A percentile compares a stretch with the other conserved stretches of the same genome.
These are phyloP conservation scores for Cryptosporidium viatorum DNA, from an alignment of 169 alveolate genomes.

Conservation along the genomic window DNA sequence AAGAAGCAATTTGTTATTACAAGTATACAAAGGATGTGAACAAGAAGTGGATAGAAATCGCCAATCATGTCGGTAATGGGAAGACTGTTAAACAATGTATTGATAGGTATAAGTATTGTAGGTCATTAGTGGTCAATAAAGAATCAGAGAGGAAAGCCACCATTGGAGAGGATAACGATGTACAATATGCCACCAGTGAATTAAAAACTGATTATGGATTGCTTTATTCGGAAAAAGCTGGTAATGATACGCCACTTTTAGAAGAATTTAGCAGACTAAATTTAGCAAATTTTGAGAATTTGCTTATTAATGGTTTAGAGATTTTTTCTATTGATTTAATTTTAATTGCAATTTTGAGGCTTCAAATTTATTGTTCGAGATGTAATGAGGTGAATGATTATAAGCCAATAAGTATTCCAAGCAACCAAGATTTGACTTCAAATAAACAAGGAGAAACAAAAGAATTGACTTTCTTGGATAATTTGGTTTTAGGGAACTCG, in stretches of 20 bases:
- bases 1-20: conserved; percentile 67
- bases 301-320: neutral
- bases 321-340: conserved; percentile 1
- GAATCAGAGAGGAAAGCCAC: neutral
- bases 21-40: conserved; percentile 61
- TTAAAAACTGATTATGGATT: neutral
- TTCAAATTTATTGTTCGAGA: conserved; percentile 50
- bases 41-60: conserved; percentile 63
- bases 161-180: neutral
- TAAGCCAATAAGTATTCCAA: conserved; percentile 68
- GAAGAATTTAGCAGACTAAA: neutral
- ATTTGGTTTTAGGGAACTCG: conserved; percentile 46
- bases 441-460: neutral
- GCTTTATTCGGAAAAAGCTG: neutral
- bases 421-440: conserved; percentile 25
- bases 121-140: conserved; percentile 28
- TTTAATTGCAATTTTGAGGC: conserved; percentile 22
- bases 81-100: conserved; percentile 58
- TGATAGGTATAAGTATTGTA: conserved; percentile 53
- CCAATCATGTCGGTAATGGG: conserved; percentile 72
- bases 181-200: neutral
- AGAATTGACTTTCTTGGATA: conserved; percentile 20
- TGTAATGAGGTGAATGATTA: conserved; percentile 55
- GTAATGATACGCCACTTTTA: too few relatives aligned
- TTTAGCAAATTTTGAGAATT: conserved; percentile 21